phyloP scores from a whole-genome alignment of 1,284 basidiomycete species.

The Thelephora terrestris region DNA sequence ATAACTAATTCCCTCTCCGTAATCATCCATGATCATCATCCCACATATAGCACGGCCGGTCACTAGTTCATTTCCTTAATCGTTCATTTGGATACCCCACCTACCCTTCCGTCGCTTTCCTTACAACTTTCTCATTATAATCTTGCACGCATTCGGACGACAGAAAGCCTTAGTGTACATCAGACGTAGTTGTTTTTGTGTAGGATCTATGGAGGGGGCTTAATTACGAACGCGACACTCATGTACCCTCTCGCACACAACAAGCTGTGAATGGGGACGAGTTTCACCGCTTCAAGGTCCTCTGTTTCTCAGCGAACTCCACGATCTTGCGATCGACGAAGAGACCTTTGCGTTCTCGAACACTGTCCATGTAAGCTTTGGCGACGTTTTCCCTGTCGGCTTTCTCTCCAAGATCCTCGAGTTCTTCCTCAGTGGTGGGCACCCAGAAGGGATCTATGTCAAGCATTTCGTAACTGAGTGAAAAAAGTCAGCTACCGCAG shows the following conservation, averaged over 20 bases:
- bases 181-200: background rate
- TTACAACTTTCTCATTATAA: no score
- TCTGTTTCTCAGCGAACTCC: slow-evolving; percentile 91
- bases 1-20: slow-evolving; percentile 34
- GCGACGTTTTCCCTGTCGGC: slow-evolving; percentile 93
- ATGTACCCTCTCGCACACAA: background rate
- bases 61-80: no score
- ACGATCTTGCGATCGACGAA: slow-evolving; percentile 91
- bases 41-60: no score
- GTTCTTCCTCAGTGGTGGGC: slow-evolving; percentile 93
- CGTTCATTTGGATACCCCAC: no score
- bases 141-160: no score
- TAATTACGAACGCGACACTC: background rate
- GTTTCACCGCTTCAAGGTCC: slow-evolving; percentile 78
- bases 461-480: slow-evolving; percentile 74
- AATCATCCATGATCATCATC: no score
- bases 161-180: no score
- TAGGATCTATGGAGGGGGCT: background rate
- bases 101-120: no score
- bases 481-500: slow-evolving; percentile 1
- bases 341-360: slow-evolving; percentile 90
- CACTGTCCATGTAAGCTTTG: slow-evolving; percentile 87
- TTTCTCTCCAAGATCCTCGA: slow-evolving; percentile 96
- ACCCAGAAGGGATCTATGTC: slow-evolving; percentile 99
- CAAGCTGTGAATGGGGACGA: background rate